Conservation (phyloP, 2,329 filamentous ascomycete genomes). For the Fusarium mexicanum region DNA sequence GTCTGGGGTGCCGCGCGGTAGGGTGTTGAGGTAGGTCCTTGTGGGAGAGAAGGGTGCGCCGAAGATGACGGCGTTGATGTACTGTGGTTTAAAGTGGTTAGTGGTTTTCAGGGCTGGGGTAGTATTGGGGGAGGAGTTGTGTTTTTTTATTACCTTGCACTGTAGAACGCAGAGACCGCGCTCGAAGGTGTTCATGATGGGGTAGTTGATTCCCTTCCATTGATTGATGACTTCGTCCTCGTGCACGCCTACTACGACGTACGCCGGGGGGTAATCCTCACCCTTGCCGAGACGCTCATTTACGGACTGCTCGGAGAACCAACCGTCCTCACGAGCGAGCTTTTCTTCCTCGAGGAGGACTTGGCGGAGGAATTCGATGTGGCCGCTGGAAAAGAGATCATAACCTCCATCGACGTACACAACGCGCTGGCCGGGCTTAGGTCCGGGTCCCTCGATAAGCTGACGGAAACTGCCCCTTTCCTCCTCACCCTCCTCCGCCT, state of each 20-base stretch:
- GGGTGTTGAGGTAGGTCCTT: conserved; percentile 76
- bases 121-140: too few species aligned
- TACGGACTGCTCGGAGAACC: conserved; percentile 74
- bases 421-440: conserved; percentile 80
- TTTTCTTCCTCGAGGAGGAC: conserved; percentile 80
- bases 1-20: conserved; percentile 79
- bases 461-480: conserved; percentile 73
- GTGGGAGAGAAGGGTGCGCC: conserved; percentile 89
- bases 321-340: conserved; percentile 73
- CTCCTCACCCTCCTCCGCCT: conserved; percentile 57
- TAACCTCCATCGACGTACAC: conserved; percentile 98
- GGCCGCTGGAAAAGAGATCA: conserved; percentile 94
- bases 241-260: conserved; percentile 92
- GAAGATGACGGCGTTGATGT: conserved; percentile 88
- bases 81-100: conserved; percentile 59
- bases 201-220: conserved; percentile 98
- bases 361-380: conserved; percentile 90
- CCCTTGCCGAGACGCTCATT: conserved; percentile 72
- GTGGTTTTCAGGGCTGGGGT: neutral
- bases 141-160: conserved; percentile 73
- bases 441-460: conserved; percentile 76
- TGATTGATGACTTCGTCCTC: conserved; percentile 95
- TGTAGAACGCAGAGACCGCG: conserved; percentile 94
- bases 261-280: conserved; percentile 82
- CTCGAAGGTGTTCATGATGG: conserved; percentile 99